Base-by-base conservation (phyloP, 495 filamentous ascomycete genomes). In the Podospora pseudocomata region DNA sequence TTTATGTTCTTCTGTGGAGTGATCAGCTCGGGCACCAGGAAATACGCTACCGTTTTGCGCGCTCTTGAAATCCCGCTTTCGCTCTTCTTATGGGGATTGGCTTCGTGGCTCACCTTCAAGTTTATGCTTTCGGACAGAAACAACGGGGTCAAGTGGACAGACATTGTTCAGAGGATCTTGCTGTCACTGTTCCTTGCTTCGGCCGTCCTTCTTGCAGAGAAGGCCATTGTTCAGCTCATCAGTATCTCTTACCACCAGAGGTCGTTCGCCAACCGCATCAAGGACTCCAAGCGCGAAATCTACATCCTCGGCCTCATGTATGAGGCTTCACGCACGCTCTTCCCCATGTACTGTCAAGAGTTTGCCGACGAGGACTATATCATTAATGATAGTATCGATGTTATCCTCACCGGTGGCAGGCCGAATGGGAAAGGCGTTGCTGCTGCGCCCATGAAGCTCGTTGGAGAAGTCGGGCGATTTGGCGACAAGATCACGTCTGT, bases 161-260 rank as follows among this genome's bases (percentile, higher is more conserved):
- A 74, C 34, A 78, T 77, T n/a, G 78, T 97, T 53, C 86, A 88
- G 73, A 86, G 87, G 56, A 86, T 97, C 44, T 83, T 97, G 3
- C 87, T 90, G 18, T 92, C 92, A 9, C 75, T 88, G 26, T 82
- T 97, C n/a, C 81, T 96, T 59, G 91, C 90, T 63, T 86, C 90
- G 13, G 74, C 93, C 64, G 88, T 98, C 60, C 90, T 89, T 64
- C 82, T 97, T 23, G 88, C 77, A 5, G 92, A 97, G 77, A 96
- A 96, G 75, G 76, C 91, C 44, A 78, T 97, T 27, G 89, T 98
- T 44, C 95, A 97, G 80, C 83, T 97, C 49, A 96, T 98, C 76
- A 94, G 91, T 59, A 92, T 99, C 75, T 90, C 89, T 67, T 99
- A 99, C 77, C 94, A 99, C 78, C 91, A 93, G 68, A 91, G 94